Evolutionary conservation across 1,284 basidiomycete species (phyloP).

Genomic region (Sphagnurus paluster): DNA sequence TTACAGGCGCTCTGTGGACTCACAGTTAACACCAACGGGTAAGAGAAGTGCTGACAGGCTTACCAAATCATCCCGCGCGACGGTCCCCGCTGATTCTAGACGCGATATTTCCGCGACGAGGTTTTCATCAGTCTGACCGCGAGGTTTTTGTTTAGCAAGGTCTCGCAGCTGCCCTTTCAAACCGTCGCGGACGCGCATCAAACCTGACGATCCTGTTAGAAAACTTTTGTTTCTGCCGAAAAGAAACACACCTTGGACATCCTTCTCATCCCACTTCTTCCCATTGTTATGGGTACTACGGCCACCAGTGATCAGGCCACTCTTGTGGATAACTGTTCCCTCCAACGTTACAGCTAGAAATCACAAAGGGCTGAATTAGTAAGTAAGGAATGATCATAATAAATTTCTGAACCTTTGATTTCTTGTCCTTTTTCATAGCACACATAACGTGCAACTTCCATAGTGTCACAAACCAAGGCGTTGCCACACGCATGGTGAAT

Average conservation of each 20-base stretch:
- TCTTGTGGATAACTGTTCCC: conserved; percentile 97
- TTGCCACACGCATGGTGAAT: conserved; percentile 97
- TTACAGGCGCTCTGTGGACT: conserved; percentile 57
- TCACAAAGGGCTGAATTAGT: conserved; percentile 3
- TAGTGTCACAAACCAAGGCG: conserved; percentile 91
- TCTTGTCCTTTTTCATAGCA: conserved; percentile 95
- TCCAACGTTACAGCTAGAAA: conserved; percentile 97
- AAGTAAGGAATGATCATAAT: background rate
- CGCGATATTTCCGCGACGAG: conserved; percentile 77
- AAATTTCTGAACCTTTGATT: conserved; percentile 78
- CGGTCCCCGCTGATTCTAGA: conserved; percentile 71
- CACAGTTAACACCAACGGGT: conserved; percentile 1
- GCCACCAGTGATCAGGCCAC: conserved; percentile 96
- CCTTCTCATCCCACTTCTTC: conserved; percentile 93
- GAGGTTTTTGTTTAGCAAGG: conserved; percentile 78
- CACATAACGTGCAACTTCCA: conserved; percentile 89
- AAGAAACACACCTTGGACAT: conserved; percentile 69
- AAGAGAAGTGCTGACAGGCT: conserved; percentile 21
- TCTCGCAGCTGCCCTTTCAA: conserved; percentile 82
- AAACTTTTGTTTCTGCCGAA: background rate
- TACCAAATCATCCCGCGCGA: conserved; percentile 85
- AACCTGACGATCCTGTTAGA: conserved; percentile 42
- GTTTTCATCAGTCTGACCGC: conserved; percentile 80
- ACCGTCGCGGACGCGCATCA: conserved; percentile 73
- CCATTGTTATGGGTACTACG: conserved; percentile 68